These are phyloP conservation scores for Nannochloris sp. DNA, from an alignment of 139 green algal species.

Conservation along the genomic window DNA sequence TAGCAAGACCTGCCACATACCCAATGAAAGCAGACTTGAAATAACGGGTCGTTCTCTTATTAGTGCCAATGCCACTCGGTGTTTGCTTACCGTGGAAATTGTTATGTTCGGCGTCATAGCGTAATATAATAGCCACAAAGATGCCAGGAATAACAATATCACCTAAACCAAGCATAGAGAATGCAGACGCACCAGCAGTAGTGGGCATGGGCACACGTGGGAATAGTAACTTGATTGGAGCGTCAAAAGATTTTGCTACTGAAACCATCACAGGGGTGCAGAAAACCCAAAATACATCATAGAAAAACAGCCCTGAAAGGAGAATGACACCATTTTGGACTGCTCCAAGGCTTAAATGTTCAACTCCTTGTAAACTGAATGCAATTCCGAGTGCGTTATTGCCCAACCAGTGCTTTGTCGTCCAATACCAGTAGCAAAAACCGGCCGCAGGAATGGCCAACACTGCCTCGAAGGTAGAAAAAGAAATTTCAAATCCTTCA, in stretches of 20 bases:
- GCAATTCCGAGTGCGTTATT: constrained; percentile 94
- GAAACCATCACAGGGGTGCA: constrained; percentile 77
- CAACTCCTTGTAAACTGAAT: constrained; percentile 91
- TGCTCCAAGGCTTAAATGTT: constrained; percentile 84
- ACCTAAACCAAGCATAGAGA: constrained; percentile 94
- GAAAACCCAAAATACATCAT: constrained; percentile 99
- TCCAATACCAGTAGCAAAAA: constrained; percentile 80
- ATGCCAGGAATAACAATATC: constrained; percentile 91
- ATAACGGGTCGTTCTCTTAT: neutral
- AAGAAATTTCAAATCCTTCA: constrained; percentile 32
- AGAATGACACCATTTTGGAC: constrained; percentile 74
- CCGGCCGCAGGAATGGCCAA: constrained; percentile 30
- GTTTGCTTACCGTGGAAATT: neutral
- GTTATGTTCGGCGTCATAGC: constrained; percentile 64
- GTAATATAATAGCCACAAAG: constrained; percentile 92
- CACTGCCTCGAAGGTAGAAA: constrained; percentile 50
- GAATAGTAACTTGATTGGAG: constrained; percentile 97
- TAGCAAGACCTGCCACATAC: constrained; percentile 73
- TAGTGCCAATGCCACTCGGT: neutral
- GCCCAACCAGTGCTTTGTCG: constrained; percentile 86
- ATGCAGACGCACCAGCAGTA: constrained; percentile 34
- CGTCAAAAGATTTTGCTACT: constrained; percentile 96
- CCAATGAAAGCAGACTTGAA: constrained; percentile 68
- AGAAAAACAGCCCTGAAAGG: constrained; percentile 84
- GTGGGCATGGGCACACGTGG: neutral